Evolutionary conservation across 1,139 yeast genomes (phyloP), one percentile per base, ranked within the genome.

Genomic region (Debaryomyces coudertii): DNA sequence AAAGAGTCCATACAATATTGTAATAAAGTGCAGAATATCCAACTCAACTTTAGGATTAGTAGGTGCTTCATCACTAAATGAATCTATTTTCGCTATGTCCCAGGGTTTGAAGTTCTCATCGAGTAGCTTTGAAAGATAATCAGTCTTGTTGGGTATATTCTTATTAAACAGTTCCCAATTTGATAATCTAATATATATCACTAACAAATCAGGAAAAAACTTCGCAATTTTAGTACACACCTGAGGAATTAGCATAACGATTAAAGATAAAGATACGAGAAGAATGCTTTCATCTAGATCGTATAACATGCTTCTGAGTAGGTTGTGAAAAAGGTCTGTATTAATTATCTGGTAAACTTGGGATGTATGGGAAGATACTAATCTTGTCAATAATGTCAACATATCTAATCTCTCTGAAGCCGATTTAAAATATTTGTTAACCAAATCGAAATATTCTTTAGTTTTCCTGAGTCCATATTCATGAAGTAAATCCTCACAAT

Each of bases 1-100:
- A 52, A 74, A 84, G n/a, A 84, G 58, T 0, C 87, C 90, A 53
- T 85, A 85, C 2, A 84, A 57, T 29, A 80, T 63, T 0, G 83
- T 74, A 41, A 62, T 61, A 15, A 65, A 56, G 48, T 68, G 58
- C 40, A 54, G 60, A 38, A 55, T 50, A 47, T 62, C 61, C 40
- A 61, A 51, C 7, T 55, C 57, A 11, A 56, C 45, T 40, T 52
- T 54, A n/a, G 53, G 46, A 24, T 31, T 38, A 11, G 33, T 24
- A 8, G 35, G 35, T 9, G 33, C 9, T 16, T 4, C 18, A 29
- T 11, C 20, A 34, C 25, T 23, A 18, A 27, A 6, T n/a, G 11
- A 5, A 15, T 54, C 56, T 12, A 45, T 43, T 4, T 36, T 27
- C 4, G 58, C 53, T 5, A 54, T 44, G 9, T 54, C 49, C 65